These are phyloP conservation scores for Phlegmacium glaucopus DNA, from an alignment of 768 basidiomycete genomes.

Conservation along the genomic window DNA sequence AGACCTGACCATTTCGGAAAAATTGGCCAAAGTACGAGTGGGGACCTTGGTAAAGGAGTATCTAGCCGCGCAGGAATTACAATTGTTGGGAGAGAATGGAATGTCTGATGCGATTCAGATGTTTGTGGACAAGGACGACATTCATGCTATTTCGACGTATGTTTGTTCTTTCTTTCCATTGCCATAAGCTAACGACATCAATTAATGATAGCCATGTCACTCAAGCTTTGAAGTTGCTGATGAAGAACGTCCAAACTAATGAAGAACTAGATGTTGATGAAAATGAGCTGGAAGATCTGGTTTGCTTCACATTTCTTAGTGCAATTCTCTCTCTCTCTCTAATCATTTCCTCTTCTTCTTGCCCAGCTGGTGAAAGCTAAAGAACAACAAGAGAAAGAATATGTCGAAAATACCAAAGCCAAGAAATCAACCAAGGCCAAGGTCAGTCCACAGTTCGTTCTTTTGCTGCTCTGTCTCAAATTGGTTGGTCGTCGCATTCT, in stretches of 20 bases:
- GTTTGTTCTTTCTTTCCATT: slow-evolving; percentile 25
- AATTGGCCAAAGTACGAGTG: slow-evolving; percentile 78
- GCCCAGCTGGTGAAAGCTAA: slow-evolving; percentile 66
- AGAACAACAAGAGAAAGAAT: slow-evolving; percentile 64
- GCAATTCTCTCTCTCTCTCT: background rate
- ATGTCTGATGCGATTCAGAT: slow-evolving; percentile 94
- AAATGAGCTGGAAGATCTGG: slow-evolving; percentile 71
- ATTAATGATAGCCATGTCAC: slow-evolving; percentile 56
- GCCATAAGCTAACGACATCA: background rate
- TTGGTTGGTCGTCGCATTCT: background rate
- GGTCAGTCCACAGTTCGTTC: slow-evolving; percentile 24
- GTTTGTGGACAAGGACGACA: slow-evolving; percentile 98
- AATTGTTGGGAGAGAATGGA: slow-evolving; percentile 83
- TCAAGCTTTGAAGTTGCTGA: slow-evolving; percentile 52
- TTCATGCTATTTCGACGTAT: slow-evolving; percentile 84
- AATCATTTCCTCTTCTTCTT: background rate
- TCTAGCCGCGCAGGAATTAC: slow-evolving; percentile 87
- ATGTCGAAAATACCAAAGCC: slow-evolving; percentile 42
- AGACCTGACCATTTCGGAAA: slow-evolving; percentile 62
- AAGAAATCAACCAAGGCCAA: slow-evolving; percentile 40
- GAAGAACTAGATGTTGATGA: slow-evolving; percentile 59
- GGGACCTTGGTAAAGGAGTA: slow-evolving; percentile 91
- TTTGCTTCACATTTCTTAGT: slow-evolving; percentile 27
- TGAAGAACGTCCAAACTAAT: slow-evolving; percentile 65
- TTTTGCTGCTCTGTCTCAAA: background rate